phyloP scores from a whole-genome alignment of 768 basidiomycete genomes.

The Mycena capillaripes region DNA sequence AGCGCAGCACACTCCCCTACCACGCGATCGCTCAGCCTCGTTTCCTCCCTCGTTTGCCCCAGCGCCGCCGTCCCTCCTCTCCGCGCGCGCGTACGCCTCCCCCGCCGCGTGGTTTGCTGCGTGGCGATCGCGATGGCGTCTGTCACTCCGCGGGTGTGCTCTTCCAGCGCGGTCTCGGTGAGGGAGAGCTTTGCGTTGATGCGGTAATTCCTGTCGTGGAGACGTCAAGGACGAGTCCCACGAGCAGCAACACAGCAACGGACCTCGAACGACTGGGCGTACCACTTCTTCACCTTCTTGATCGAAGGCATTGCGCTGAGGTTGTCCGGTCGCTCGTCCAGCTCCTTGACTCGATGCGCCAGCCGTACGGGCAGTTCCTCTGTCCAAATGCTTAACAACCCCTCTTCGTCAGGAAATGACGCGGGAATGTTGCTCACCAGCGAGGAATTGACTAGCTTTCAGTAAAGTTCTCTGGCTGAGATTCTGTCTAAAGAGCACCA shows the following conservation, averaged over 20 bases:
- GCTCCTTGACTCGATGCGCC: conserved; percentile 95
- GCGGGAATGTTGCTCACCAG: conserved; percentile 65
- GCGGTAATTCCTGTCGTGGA: too few species aligned
- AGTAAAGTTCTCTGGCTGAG: conserved; percentile 94
- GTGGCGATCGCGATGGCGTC: conserved; percentile 57
- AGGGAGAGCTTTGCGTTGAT: conserved; percentile 76
- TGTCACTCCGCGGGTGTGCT: conserved; percentile 63
- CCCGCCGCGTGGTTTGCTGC: conserved; percentile 60
- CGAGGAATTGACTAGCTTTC: conserved; percentile 91
- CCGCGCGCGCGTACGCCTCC: conserved; percentile 67
- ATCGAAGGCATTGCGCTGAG: conserved; percentile 94
- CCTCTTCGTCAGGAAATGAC: not conserved
- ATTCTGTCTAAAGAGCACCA: conserved; percentile 98
- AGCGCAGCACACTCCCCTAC: conserved; percentile 83
- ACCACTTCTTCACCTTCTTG: conserved; percentile 97
- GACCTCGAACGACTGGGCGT: conserved; percentile 98
- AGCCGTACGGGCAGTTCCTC: conserved; percentile 97
- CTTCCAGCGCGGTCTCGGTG: conserved; percentile 68
- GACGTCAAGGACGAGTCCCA: too few species aligned
- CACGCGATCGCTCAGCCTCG: conserved; percentile 72
- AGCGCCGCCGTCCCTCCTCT: conserved; percentile 63
- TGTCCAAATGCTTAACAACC: too few species aligned
- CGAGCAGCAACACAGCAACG: conserved; percentile 46
- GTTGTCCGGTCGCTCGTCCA: conserved; percentile 94
- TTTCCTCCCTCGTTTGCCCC: conserved; percentile 67